Conservation (phyloP, 2,329 filamentous ascomycete species). For the Hypoxylon sp. region DNA sequence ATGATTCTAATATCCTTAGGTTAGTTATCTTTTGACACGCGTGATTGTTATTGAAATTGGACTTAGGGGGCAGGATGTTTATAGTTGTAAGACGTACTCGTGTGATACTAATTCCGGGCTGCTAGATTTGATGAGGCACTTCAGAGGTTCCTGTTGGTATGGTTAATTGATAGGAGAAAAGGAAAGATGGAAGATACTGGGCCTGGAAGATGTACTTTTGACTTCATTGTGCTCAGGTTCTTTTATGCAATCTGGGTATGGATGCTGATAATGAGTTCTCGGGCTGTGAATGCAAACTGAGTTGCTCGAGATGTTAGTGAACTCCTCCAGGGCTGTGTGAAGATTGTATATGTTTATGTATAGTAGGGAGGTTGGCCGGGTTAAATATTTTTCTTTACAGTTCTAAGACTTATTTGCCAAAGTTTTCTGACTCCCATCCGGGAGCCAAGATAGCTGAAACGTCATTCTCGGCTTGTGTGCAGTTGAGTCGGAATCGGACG, state of each 20-base stretch:
- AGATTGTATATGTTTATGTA: background rate
- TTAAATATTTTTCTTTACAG: background rate
- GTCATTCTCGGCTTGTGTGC: background rate
- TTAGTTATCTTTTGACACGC: background rate
- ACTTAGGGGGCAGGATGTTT: background rate
- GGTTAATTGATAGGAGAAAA: background rate
- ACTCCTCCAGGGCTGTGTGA: too few species aligned
- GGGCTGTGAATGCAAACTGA: background rate
- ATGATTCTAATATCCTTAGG: constrained; percentile 23
- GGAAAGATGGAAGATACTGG: background rate
- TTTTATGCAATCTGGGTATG: background rate
- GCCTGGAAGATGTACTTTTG: background rate
- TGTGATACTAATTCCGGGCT: constrained; percentile 14
- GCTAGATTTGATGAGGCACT: background rate
- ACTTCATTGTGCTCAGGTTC: constrained; percentile 3
- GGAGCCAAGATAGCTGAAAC: background rate
- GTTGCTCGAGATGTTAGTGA: background rate
- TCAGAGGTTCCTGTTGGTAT: constrained; percentile 7
- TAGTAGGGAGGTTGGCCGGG: background rate
- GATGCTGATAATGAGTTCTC: background rate
- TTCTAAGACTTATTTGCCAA: background rate
- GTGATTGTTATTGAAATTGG: background rate
- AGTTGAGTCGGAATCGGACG: background rate
- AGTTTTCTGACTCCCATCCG: background rate
- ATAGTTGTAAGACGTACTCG: constrained; percentile 23